Base-by-base conservation (phyloP, 129 eudicot species). In the Flaveria bidentis region DNA sequence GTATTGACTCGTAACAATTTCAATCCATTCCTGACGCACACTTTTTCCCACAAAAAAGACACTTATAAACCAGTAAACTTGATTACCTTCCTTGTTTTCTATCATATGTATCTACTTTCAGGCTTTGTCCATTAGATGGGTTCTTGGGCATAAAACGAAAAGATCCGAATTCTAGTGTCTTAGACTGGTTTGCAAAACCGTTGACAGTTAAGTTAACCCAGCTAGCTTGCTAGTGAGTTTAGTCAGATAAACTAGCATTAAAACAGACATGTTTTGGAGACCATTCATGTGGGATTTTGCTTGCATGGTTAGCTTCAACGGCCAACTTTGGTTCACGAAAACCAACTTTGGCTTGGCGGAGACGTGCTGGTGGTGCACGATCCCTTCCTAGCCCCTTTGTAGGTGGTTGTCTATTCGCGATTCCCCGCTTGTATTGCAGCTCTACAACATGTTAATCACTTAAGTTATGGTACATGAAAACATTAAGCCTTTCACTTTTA, bases 81-180 rank as follows among this genome's bases (percentile, higher is more conserved):
- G 28, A 25, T 25, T 25, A 25, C 28, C 28, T 25, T 25, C 28
- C 81, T 56, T 55, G 81, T 61, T 64, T 68, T 77, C 17, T 67
- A 12, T 52, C 77, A 53, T 33, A 20, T 51, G 50, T 51, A 75
- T 69, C 25, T 46, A 47, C 33, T 3, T 4, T 28, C 0, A 28
- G 4, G 33, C 33, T 28, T 4, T 28, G 4, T 18, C 14, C 60
- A 41, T 30, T 36, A 56, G 85, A 45, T 3, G 72, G 69, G 18
- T 71, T 75, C 65, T 85, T 80, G 1, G 85, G 64, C 50, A 76
- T 22, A 42, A 76, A 39, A 58, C 87, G 85, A 17, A 88, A 47
- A 72, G 93, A 86, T 44, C 96, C 96, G 76, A 88, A 90, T 62
- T 86, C 86, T 8, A 90, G 83, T 63, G 69, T 86, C 47, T 82